Evolutionary conservation across 129 eudicot genomes (phyloP).

Genomic region (Flaveria bidentis): DNA sequence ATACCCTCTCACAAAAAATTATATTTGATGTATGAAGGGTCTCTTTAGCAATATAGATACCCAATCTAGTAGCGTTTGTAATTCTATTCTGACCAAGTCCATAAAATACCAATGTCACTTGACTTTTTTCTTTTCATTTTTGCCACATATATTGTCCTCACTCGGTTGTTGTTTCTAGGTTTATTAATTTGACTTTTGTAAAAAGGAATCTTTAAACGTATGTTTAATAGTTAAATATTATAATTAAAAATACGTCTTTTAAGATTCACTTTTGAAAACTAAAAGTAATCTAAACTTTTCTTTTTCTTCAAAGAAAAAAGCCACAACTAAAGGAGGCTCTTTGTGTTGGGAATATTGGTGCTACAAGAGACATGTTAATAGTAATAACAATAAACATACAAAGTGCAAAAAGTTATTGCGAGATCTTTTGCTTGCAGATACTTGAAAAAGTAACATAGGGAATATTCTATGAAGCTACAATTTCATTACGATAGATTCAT

Average conservation of each 20-base stretch:
- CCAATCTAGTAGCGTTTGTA: too few species aligned
- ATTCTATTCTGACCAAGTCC: too few species aligned
- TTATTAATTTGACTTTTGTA: not conserved
- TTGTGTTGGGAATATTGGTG: not conserved
- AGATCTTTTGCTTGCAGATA: not conserved
- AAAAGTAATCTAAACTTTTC: not conserved
- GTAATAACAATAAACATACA: not conserved
- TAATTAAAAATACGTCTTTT: not conserved
- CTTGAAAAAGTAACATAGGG: not conserved
- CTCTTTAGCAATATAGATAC: too few species aligned
- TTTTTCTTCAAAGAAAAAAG: not conserved
- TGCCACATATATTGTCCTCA: not conserved
- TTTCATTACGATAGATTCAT: too few species aligned
- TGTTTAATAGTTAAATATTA: not conserved
- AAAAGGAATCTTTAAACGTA: not conserved
- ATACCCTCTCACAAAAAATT: too few species aligned
- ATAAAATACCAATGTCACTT: too few species aligned
- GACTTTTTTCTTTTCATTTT: too few species aligned
- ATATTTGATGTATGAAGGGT: too few species aligned
- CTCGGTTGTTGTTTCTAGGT: not conserved
- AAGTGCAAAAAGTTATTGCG: not conserved
- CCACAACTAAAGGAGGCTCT: not conserved
- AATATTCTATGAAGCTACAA: not conserved
- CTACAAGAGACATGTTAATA: not conserved
- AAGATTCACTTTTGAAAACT: not conserved